Percentiles rank a stretch among this genome's conserved stretches.
Conservation (phyloP, 305 asterid species). For the Ilex paraguariensis region DNA sequence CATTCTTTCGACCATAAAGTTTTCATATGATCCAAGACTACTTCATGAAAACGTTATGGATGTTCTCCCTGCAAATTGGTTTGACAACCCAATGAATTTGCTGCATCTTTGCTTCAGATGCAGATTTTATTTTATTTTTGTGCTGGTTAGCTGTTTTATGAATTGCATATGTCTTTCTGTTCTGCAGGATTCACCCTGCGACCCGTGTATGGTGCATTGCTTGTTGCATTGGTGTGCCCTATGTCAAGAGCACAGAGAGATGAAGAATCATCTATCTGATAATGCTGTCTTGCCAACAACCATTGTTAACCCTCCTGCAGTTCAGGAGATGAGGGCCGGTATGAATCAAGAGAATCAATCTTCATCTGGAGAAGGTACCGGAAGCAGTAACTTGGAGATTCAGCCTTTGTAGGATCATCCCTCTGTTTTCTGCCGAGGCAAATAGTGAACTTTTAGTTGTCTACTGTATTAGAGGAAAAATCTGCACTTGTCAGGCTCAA, state of each 20-base stretch:
- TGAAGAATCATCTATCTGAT: conserved; percentile 44
- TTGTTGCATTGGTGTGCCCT: conserved; percentile 86
- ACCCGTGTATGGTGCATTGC: conserved; percentile 73
- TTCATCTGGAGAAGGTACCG: conserved; percentile 21
- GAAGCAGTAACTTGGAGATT: conserved; percentile 31
- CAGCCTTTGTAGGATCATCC: conserved; percentile 26
- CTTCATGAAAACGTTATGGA: too few relatives aligned
- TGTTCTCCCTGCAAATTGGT: too few relatives aligned
- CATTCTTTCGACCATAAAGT: too few relatives aligned
- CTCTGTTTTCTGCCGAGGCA: too few relatives aligned
- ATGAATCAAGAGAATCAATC: conserved; percentile 20
- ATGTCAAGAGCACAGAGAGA: conserved; percentile 80
- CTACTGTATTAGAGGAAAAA: too few relatives aligned
- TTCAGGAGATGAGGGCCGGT: conserved; percentile 55
- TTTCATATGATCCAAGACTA: too few relatives aligned
- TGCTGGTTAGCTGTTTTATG: background rate
- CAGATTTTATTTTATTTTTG: background rate
- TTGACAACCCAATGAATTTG: background rate
- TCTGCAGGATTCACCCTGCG: conserved; percentile 77
- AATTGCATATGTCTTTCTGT: background rate
- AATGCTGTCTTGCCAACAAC: conserved; percentile 26
- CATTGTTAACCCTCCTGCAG: conserved; percentile 45
- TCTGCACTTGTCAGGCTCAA: too few relatives aligned
- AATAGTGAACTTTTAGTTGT: too few relatives aligned
- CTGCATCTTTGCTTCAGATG: background rate